Evolutionary conservation across 345 rosid species (phyloP), one percentile per base, ranked within the genome.

Genomic region (Psidium friedrichsthalianum): DNA sequence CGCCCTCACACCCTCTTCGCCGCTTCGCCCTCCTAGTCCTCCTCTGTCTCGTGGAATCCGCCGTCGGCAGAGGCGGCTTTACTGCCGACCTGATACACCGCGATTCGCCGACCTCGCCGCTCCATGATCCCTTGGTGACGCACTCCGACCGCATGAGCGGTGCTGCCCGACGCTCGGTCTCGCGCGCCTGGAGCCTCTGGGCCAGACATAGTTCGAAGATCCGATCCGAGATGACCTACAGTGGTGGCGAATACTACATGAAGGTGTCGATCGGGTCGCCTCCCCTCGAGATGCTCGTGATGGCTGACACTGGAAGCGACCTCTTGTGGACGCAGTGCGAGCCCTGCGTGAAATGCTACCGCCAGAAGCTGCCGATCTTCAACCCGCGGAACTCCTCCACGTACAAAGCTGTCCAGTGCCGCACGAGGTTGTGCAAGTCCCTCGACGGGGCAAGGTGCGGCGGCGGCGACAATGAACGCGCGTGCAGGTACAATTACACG

Each of bases 251-350:
- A 78, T 95, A 91, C 80, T 89, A 92, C 85, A 91, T 93, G 94
- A 86, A 85, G 18, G 89, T 94, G 47, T 90, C 90, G 3, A 86
- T 94, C 6, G 96, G 98, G 55, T 91, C 90, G 25, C 98, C 95
- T 18, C 88, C 90, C 1, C 11, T 91, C 4, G 85, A 84, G 58
- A 84, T 91, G 5, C 83, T 93, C 0, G 95, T 86, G 6, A 86
- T 91, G 0, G 96, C 94, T 2, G 96, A 94, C 84, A 94, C 93
- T 0, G 94, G 95, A n/a, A 95, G 95, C 27, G 94, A 95, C 84
- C 92, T 94, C 21, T 90, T 88, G 0, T 95, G 96, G 96, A 83
- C 91, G 4, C 97, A 94, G 20, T 95, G 97, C 84, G 84, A 89
- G 61, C 96, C 98, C 1, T 94, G 98, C 83, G 29, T 87, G 13